Conservation (phyloP, 148 eudicot genomes). For the Chenopodium berlandieri region DNA sequence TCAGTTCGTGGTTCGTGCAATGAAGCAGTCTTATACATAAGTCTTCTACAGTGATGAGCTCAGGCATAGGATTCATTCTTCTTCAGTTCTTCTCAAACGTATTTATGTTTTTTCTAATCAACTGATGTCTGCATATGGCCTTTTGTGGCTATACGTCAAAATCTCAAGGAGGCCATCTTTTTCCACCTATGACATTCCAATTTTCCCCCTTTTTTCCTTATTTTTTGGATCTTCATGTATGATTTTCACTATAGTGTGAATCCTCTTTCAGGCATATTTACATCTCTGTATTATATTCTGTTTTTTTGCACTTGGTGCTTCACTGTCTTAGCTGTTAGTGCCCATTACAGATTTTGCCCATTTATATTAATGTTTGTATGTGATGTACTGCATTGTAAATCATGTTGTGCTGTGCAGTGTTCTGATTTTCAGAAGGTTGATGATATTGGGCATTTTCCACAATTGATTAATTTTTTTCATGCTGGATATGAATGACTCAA, state of each 20-base stretch:
- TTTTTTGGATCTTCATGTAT: neutral
- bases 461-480: conserved; percentile 4
- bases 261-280: neutral
- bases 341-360: neutral
- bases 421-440: conserved; percentile 4
- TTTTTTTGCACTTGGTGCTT: neutral
- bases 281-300: neutral
- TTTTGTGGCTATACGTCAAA: neutral
- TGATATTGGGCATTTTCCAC: conserved; percentile 4
- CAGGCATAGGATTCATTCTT: neutral
- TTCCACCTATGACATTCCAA: neutral
- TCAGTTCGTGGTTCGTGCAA: neutral
- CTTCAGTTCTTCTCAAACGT: no score
- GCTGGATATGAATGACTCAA: neutral
- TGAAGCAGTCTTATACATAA: no score
- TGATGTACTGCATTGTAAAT: conserved; percentile 7
- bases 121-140: neutral
- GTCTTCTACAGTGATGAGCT: no score
- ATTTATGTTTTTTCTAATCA: neutral
- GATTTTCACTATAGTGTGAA: neutral
- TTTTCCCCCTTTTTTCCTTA: neutral
- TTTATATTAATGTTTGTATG: neutral
- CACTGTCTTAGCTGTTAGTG: conserved; percentile 1
- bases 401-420: conserved; percentile 21
- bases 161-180: neutral